Conservation (phyloP, 257 asterid genomes). For the Buddleja alternifolia region DNA sequence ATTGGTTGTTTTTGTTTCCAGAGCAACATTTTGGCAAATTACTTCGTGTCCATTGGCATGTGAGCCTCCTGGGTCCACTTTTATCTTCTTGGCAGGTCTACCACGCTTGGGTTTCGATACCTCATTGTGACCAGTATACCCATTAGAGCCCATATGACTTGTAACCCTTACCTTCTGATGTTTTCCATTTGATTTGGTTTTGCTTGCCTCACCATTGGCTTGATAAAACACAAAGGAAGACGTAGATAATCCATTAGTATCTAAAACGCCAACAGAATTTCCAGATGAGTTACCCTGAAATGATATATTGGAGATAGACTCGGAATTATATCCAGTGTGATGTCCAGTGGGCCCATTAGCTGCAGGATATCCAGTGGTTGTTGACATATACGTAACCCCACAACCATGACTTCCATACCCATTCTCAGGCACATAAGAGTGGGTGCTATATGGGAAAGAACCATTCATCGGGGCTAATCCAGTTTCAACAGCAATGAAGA, state of each 20-base stretch:
- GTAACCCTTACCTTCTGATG: constrained; percentile 32
- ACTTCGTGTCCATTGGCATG: constrained; percentile 30
- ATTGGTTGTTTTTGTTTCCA: constrained; percentile 35
- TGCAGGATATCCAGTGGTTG: constrained; percentile 53
- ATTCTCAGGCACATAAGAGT: constrained; percentile 62
- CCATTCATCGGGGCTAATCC: constrained; percentile 61
- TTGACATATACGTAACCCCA: constrained; percentile 57
- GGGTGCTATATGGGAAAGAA: constrained; percentile 55
- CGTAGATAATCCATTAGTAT: constrained; percentile 46
- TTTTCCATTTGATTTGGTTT: constrained; percentile 44
- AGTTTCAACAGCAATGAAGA: constrained; percentile 72
- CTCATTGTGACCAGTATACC: constrained; percentile 33
- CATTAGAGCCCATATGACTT: constrained; percentile 33
- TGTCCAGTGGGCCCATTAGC: constrained; percentile 61
- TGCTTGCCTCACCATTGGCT: constrained; percentile 41
- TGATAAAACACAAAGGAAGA: constrained; percentile 42
- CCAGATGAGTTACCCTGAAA: constrained; percentile 53
- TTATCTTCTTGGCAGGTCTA: constrained; percentile 64
- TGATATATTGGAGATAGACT: constrained; percentile 55
- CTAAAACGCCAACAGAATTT: constrained; percentile 43
- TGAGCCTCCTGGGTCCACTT: constrained; percentile 42
- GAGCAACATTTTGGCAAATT: constrained; percentile 23
- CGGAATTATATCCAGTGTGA: constrained; percentile 60
- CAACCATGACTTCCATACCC: constrained; percentile 70
- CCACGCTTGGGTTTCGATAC: constrained; percentile 43